Percentiles rank a stretch among this genome's conserved stretches.
phyloP scores from a whole-genome alignment of 768 basidiomycete species.

The Amanita thiersii region DNA sequence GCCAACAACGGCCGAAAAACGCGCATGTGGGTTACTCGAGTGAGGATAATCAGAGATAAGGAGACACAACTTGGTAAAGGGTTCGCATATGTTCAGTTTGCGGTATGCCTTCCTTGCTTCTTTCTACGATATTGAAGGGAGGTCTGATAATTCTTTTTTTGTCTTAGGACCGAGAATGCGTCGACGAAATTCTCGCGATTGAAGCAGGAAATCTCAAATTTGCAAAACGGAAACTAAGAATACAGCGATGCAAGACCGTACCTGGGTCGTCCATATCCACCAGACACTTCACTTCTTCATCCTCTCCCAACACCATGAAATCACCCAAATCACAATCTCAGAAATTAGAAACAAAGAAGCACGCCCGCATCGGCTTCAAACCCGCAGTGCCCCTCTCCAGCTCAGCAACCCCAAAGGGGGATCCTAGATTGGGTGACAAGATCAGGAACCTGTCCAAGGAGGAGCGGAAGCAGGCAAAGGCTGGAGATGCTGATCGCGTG shows the following conservation, averaged over 20 bases:
- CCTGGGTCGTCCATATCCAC: slow-evolving; percentile 29
- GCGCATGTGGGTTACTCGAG: slow-evolving; percentile 65
- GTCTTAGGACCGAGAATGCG: slow-evolving; percentile 76
- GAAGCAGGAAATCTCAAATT: slow-evolving; percentile 76
- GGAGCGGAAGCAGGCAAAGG: slow-evolving; percentile 78
- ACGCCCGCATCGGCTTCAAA: slow-evolving; percentile 10
- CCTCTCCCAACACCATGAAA: slow-evolving; percentile 7
- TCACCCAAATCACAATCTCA: slow-evolving; percentile 5
- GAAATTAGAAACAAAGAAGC: slow-evolving; percentile 13
- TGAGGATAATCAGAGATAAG: slow-evolving; percentile 84
- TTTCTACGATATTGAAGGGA: too few relatives aligned
- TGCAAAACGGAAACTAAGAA: slow-evolving; percentile 85
- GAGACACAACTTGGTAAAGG: slow-evolving; percentile 94
- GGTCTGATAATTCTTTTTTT: background rate
- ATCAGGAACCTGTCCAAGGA: slow-evolving; percentile 75
- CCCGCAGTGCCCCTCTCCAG: slow-evolving; percentile 12
- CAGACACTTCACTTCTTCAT: slow-evolving; percentile 14
- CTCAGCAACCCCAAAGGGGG: slow-evolving; percentile 67
- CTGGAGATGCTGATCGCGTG: slow-evolving; percentile 69
- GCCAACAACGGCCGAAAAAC: slow-evolving; percentile 22
- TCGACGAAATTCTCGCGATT: slow-evolving; percentile 86
- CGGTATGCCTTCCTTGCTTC: slow-evolving; percentile 37
- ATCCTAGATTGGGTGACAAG: slow-evolving; percentile 74
- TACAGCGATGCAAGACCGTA: slow-evolving; percentile 84
- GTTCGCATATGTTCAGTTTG: slow-evolving; percentile 87